Evolutionary conservation across 2,329 filamentous ascomycete genomes (phyloP).

Genomic region (Pestalotiopsis sp.): DNA sequence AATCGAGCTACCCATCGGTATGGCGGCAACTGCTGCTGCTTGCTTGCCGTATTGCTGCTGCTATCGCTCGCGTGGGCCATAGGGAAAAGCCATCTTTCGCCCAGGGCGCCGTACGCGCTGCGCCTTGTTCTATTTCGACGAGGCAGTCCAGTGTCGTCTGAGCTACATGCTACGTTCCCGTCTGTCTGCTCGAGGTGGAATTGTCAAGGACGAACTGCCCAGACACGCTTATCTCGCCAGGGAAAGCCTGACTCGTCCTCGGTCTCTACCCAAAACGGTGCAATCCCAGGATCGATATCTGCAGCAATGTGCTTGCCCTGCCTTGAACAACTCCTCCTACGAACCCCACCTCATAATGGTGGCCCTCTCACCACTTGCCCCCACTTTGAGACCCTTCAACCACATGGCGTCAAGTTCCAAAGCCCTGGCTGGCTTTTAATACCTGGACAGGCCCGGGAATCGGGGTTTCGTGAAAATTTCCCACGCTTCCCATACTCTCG

Average conservation of each 20-base stretch:
- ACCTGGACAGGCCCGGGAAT: slow-evolving; percentile 8
- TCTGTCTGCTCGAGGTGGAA: background rate
- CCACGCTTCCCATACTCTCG: slow-evolving; percentile 8
- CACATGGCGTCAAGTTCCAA: slow-evolving; percentile 18
- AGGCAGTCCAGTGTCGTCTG: background rate
- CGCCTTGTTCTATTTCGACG: background rate
- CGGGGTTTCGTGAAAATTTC: slow-evolving; percentile 15
- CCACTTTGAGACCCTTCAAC: slow-evolving; percentile 18
- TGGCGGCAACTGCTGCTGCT: background rate
- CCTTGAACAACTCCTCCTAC: background rate
- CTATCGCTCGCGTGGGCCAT: background rate
- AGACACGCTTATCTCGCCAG: background rate
- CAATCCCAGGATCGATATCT: background rate
- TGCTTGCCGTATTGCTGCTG: background rate
- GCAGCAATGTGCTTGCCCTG: slow-evolving; percentile 10
- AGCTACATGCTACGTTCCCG: background rate
- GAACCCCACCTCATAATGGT: slow-evolving; percentile 1
- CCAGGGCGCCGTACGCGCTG: background rate
- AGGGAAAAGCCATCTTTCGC: background rate
- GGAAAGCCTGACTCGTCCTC: slow-evolving; percentile 8
- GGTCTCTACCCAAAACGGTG: slow-evolving; percentile 8
- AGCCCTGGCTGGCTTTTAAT: slow-evolving; percentile 14
- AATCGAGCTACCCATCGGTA: slow-evolving; percentile 3
- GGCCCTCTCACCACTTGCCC: slow-evolving; percentile 10
- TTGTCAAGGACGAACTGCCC: background rate